These are phyloP conservation scores for Arthroderma sp. DNA, from an alignment of 2,329 filamentous ascomycete genomes.

Conservation along the genomic window DNA sequence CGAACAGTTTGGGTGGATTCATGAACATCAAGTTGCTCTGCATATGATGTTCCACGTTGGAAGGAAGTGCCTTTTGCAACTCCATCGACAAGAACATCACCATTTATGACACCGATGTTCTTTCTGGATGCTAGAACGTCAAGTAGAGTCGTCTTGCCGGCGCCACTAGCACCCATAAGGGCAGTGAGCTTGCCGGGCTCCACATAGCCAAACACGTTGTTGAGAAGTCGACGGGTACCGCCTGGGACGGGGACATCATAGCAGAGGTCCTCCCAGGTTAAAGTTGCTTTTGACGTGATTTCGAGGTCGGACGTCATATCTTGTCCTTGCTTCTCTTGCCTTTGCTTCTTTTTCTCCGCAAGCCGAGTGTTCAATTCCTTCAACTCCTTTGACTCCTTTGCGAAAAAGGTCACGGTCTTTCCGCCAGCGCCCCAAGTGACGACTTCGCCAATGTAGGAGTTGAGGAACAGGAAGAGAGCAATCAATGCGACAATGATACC, in stretches of 20 bases:
- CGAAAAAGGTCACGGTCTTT: constrained; percentile 29
- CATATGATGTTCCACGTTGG: constrained; percentile 76
- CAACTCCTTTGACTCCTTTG: constrained; percentile 23
- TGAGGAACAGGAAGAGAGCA: constrained; percentile 41
- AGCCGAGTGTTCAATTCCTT: constrained; percentile 25
- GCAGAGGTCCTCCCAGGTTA: constrained; percentile 75
- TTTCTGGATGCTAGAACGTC: constrained; percentile 75
- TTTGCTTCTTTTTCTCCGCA: constrained; percentile 28
- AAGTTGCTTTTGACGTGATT: constrained; percentile 42
- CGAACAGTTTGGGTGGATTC: constrained; percentile 72
- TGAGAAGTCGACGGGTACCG: constrained; percentile 62
- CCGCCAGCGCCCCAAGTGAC: constrained; percentile 28
- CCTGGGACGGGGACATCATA: constrained; percentile 72
- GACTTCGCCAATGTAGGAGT: constrained; percentile 27
- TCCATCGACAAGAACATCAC: constrained; percentile 72
- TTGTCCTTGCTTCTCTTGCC: constrained; percentile 20
- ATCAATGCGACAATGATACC: constrained; percentile 56
- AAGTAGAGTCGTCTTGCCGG: constrained; percentile 81
- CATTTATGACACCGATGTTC: constrained; percentile 77
- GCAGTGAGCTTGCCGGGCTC: constrained; percentile 87
- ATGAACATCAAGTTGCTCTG: constrained; percentile 73
- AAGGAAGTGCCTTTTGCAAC: constrained; percentile 58
- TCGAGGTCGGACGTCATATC: constrained; percentile 34
- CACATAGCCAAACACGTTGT: constrained; percentile 84
- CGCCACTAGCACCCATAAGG: constrained; percentile 79